Evolutionary conservation across 2,329 filamentous ascomycete species (phyloP), one percentile per base, ranked within the genome.

Genomic region (Trichoderma pleuroti): DNA sequence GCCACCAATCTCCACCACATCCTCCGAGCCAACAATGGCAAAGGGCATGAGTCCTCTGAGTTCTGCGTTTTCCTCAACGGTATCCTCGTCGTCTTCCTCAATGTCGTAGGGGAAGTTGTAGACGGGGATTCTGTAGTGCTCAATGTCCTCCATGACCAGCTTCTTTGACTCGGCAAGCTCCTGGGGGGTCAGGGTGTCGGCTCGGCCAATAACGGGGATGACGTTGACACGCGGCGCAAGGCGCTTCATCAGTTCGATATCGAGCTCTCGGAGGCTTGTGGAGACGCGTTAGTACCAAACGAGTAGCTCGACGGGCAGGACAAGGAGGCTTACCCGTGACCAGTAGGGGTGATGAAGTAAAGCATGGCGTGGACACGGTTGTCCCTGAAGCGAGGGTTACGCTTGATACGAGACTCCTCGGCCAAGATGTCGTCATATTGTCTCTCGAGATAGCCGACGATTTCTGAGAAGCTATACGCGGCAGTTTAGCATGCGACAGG

Each of bases 21-120:
- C 96, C 82, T 99, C 96, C 10, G 94, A 98, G 70, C 96, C 96
- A 76, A 99, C 96, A 82, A 99, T 99, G 76, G 96, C 96, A 78
- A 99, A 99, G 32, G 96, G 96, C 96, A 99, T 99, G 76, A 99
- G 88, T 62, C 96, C 94, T 81, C 96, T 90, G 72, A 99, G 90
- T 85, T 99, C 96, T 71, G 96, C 96, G 78, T 99, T 99, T 86
- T 99, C 96, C 85, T 99, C 96, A 24, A 99, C 95, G 1, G 96
- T 99, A 80, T 99, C 96, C 85, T 99, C 96, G 76, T 99, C 96
- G 77, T 99, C 96, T 86, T 99, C 96, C 84, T 99, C 96, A 73
- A 99, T 97, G 77, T 99, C 96, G 86, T 99, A 99, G 63, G 96
- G 96, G 87, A 99, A 99, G 89, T 99, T 99, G 89, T 99, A 99